Conservation (phyloP, 306 rosid species). For the Astragalus membranaceus region DNA sequence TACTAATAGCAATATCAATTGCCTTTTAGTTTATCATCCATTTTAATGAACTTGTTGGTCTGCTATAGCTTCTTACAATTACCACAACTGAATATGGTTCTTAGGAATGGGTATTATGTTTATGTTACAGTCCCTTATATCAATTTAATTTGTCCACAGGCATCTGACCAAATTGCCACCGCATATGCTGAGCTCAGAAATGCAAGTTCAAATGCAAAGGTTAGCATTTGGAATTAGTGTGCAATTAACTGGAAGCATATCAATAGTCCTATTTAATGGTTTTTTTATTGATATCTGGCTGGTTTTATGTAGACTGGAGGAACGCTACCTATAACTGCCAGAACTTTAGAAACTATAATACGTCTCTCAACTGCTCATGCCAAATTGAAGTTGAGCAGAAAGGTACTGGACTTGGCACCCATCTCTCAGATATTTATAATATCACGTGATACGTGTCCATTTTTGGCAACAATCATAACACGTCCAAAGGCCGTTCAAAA, state of each 20-base stretch:
- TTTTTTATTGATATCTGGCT: constrained; percentile 19
- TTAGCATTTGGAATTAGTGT: constrained; percentile 16
- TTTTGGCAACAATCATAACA: not conserved
- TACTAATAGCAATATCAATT: not conserved
- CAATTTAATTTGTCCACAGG: constrained; percentile 41
- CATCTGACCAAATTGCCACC: constrained; percentile 87
- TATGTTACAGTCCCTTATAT: not conserved
- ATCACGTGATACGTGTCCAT: not conserved
- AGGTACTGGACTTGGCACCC: constrained; percentile 36
- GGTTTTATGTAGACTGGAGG: constrained; percentile 81
- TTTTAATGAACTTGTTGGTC: not conserved
- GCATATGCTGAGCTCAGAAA: constrained; percentile 95
- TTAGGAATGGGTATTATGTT: constrained; percentile 5
- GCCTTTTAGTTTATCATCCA: not conserved
- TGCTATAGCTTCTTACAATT: not conserved
- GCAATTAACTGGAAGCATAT: not conserved
- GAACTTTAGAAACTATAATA: constrained; percentile 95
- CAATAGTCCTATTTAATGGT: not conserved
- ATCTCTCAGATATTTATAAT: not conserved
- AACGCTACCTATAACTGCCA: constrained; percentile 95
- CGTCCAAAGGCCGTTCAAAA: not conserved
- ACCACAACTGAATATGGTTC: not conserved
- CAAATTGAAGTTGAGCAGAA: constrained; percentile 79
- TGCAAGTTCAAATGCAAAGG: constrained; percentile 75
- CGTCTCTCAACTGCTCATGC: constrained; percentile 99